These are phyloP conservation scores for Citrus medica DNA, from an alignment of 345 rosid species.

Conservation along the genomic window DNA sequence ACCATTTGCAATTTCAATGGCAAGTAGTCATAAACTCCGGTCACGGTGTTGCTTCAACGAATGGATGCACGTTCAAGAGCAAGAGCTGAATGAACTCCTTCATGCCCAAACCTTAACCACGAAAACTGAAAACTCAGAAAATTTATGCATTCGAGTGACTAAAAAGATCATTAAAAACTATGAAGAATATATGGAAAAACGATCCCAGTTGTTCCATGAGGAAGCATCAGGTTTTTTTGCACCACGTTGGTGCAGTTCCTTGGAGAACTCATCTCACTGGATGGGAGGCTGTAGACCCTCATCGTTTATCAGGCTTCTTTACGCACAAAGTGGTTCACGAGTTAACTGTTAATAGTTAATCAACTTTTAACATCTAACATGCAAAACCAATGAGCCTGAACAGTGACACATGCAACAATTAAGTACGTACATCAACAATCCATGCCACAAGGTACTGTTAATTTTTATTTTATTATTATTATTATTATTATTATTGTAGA, in stretches of 20 bases:
- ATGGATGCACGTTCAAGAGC: conserved; percentile 31
- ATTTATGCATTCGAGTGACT: conserved; percentile 8
- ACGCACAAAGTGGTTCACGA: conserved; percentile 25
- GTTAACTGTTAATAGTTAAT: not conserved
- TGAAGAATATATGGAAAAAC: conserved; percentile 15
- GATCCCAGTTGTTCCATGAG: conserved; percentile 11
- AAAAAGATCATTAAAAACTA: conserved; percentile 17
- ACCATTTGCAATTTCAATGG: not conserved
- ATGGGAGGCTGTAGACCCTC: conserved; percentile 52
- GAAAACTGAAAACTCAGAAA: not conserved
- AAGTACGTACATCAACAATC: too few species aligned
- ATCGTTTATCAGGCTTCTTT: conserved; percentile 31
- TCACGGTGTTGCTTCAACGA: conserved; percentile 15
- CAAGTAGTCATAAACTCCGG: not conserved
- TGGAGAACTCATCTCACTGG: conserved; percentile 45
- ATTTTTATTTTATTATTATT: too few species aligned
- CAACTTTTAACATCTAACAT: too few species aligned
- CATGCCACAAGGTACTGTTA: too few species aligned
- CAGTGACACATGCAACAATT: too few species aligned
- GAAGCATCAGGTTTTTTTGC: conserved; percentile 28
- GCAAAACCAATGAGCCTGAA: too few species aligned
- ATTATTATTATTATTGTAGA: too few species aligned
- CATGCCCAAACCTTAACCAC: not conserved
- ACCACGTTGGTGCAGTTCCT: conserved; percentile 35
- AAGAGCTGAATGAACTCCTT: conserved; percentile 20